Percentiles rank a stretch among this genome's conserved stretches.
These are phyloP conservation scores for Thymus quinquecostatus DNA, from an alignment of 257 asterid species.

Conservation along the genomic window DNA sequence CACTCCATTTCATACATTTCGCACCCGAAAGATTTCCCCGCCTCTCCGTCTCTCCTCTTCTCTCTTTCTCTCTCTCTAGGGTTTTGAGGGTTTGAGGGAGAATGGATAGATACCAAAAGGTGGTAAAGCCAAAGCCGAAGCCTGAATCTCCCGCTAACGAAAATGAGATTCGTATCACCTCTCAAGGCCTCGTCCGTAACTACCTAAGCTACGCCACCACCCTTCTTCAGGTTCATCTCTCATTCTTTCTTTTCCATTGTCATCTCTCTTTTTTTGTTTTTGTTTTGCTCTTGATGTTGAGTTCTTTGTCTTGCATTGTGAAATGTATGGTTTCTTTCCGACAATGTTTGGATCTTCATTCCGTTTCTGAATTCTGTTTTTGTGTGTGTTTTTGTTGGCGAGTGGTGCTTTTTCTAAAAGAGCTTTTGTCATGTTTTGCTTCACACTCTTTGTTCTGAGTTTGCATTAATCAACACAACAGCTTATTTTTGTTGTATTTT, in stretches of 20 bases:
- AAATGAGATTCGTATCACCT: conserved; percentile 96
- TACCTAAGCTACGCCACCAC: conserved; percentile 83
- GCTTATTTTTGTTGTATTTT: neutral
- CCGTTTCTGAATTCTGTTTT: neutral
- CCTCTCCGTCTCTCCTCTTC: conserved; percentile 2
- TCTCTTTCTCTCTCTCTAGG: conserved; percentile 39
- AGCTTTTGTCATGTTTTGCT: neutral
- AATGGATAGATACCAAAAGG: conserved; percentile 93
- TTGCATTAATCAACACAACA: neutral
- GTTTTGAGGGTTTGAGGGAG: conserved; percentile 45
- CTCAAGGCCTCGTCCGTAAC: conserved; percentile 81
- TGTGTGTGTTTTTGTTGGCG: neutral
- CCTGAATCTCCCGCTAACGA: conserved; percentile 77
- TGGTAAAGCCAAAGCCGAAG: conserved; percentile 86
- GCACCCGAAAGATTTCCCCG: conserved; percentile 11
- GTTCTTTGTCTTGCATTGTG: neutral
- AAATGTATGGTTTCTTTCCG: neutral
- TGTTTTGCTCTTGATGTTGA: neutral
- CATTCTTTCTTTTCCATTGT: neutral
- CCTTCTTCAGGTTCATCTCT: conserved; percentile 67
- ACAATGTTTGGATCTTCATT: neutral
- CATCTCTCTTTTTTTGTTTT: neutral
- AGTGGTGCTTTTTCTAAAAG: neutral
- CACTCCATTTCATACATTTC: neutral
- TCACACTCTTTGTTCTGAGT: neutral